Conservation (phyloP, 2,329 filamentous ascomycete genomes). For the Magnaporthales sp. region DNA sequence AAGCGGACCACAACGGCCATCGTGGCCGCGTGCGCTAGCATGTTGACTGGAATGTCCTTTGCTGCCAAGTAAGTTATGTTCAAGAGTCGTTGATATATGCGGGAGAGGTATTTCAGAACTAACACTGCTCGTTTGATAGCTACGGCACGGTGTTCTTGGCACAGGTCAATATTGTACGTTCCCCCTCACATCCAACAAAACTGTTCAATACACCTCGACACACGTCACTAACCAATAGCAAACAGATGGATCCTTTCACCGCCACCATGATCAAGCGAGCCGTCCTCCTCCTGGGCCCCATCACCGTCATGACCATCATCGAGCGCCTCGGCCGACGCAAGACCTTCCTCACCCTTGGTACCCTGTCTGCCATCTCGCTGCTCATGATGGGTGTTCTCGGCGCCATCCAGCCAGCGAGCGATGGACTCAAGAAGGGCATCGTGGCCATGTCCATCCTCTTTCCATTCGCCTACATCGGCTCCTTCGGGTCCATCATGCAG, state of each 20-base stretch:
- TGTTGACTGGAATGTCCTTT: constrained; percentile 4
- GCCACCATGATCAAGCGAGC: constrained; percentile 4
- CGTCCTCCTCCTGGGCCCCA: constrained; percentile 2
- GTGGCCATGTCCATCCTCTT: constrained; percentile 5
- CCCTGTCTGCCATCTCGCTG: constrained; percentile 1
- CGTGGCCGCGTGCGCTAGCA: constrained; percentile 1
- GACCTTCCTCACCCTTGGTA: background rate
- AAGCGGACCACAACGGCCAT: background rate
- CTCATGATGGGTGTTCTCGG: constrained; percentile 2
- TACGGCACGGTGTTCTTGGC: constrained; percentile 5
- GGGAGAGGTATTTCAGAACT: background rate
- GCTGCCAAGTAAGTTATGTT: background rate
- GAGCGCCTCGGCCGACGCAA: constrained; percentile 2
- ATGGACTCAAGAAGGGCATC: constrained; percentile 3
- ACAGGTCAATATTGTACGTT: constrained; percentile 2
- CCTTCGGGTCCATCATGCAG: constrained; percentile 5
- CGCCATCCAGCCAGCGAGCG: background rate
- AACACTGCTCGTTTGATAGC: background rate
- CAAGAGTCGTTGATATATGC: background rate
- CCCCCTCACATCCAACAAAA: background rate
- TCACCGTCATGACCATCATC: constrained; percentile 3
- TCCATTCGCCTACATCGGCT: constrained; percentile 1
- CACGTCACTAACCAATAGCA: background rate
- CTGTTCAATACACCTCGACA: background rate
- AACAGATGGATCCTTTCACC: constrained; percentile 3